phyloP scores from a whole-genome alignment of 495 filamentous ascomycete species.

The Diplogelasinospora grovesii region DNA sequence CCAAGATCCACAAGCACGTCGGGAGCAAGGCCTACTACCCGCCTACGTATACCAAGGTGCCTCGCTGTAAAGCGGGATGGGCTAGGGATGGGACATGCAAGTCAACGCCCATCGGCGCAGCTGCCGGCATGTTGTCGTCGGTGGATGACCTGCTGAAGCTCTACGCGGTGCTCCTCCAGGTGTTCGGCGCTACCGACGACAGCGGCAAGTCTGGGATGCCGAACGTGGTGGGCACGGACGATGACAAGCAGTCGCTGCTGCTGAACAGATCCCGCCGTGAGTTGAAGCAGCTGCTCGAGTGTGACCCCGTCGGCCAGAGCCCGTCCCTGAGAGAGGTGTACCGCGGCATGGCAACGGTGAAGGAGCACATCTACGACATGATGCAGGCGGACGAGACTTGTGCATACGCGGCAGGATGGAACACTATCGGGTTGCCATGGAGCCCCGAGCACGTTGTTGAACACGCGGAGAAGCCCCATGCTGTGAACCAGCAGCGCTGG shows the following conservation, averaged over 20 bases:
- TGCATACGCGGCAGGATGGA: constrained; percentile 12
- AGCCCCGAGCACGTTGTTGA: not conserved
- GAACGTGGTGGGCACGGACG: too few relatives aligned
- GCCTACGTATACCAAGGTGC: not conserved
- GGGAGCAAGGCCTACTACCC: not conserved
- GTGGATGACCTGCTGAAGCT: constrained; percentile 10
- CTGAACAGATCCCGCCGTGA: not conserved
- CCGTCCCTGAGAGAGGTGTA: not conserved
- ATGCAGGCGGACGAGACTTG: not conserved
- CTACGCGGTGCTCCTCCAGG: constrained; percentile 3
- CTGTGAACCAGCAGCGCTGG: constrained; percentile 4
- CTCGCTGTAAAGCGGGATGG: constrained; percentile 4
- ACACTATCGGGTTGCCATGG: constrained; percentile 5
- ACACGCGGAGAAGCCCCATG: too few relatives aligned
- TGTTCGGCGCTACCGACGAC: not conserved
- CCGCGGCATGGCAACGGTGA: constrained; percentile 9
- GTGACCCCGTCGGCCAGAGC: too few relatives aligned
- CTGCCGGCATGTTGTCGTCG: constrained; percentile 15
- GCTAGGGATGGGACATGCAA: not conserved
- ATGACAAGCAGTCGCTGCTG: too few relatives aligned
- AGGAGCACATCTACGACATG: constrained; percentile 1
- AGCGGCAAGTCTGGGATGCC: not conserved
- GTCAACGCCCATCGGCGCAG: constrained; percentile 5
- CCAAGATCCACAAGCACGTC: not conserved
- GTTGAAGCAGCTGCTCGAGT: not conserved